phyloP scores from a whole-genome alignment of 257 asterid species.

The Capsicum pubescens region DNA sequence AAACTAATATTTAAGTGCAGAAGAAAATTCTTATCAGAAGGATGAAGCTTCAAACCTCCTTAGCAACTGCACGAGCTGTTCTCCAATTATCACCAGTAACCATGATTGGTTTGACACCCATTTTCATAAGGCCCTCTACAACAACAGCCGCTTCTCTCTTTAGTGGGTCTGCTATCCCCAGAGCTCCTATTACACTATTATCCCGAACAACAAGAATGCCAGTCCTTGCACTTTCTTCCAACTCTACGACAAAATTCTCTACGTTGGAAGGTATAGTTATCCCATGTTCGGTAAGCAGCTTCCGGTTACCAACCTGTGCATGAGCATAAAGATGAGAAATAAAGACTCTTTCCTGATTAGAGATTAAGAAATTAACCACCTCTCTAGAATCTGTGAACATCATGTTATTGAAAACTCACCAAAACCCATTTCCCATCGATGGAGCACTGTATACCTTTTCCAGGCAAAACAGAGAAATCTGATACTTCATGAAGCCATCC shows the following conservation, averaged over 20 bases:
- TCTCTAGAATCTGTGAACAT: neutral
- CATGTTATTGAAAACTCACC: conserved; percentile 60
- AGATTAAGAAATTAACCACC: neutral
- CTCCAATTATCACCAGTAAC: conserved; percentile 99
- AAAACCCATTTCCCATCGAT: conserved; percentile 65
- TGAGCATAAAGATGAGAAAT: conserved; percentile 3
- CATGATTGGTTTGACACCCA: conserved; percentile 93
- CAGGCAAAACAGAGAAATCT: conserved; percentile 85
- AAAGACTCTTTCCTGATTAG: neutral
- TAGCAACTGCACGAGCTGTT: conserved; percentile 97
- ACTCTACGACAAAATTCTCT: conserved; percentile 76
- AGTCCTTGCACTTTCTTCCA: conserved; percentile 94
- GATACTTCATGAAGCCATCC: conserved; percentile 88
- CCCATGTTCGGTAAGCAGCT: conserved; percentile 68
- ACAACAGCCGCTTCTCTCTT: conserved; percentile 98
- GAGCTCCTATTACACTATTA: conserved; percentile 63
- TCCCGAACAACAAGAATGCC: conserved; percentile 82
- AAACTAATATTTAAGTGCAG: neutral
- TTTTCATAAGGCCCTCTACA: conserved; percentile 84
- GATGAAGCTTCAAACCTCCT: conserved; percentile 62
- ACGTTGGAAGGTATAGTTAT: conserved; percentile 58
- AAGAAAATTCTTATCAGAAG: conserved; percentile 16
- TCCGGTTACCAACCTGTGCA: conserved; percentile 88
- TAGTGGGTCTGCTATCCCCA: conserved; percentile 96
- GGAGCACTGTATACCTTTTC: conserved; percentile 88